These are phyloP conservation scores for Irpex sp. DNA, from an alignment of 1,284 basidiomycete genomes.

Conservation along the genomic window DNA sequence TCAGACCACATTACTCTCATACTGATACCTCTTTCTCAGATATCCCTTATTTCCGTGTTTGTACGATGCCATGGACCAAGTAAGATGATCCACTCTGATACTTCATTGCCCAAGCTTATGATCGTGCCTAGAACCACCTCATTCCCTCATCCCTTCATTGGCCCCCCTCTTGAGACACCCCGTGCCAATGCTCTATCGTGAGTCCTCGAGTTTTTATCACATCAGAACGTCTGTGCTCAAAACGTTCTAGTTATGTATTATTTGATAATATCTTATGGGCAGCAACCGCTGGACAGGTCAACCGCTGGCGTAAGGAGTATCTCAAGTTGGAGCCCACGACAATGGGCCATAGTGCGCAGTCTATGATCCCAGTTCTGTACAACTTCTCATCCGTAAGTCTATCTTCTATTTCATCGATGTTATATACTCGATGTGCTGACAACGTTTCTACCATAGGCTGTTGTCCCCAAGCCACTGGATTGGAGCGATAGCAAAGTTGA, in stretches of 20 bases:
- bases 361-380: constrained; percentile 70
- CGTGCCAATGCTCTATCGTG: constrained; percentile 50
- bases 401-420: neutral
- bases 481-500: constrained; percentile 69
- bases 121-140: constrained; percentile 43
- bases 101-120: constrained; percentile 4
- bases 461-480: constrained; percentile 69
- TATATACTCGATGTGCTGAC: neutral
- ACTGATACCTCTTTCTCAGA: constrained; percentile 20
- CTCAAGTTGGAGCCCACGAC: constrained; percentile 55
- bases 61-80: constrained; percentile 72
- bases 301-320: constrained; percentile 60
- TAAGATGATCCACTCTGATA: constrained; percentile 15
- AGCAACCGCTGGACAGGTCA: constrained; percentile 68
- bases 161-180: constrained; percentile 46
- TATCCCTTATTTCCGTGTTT: constrained; percentile 65
- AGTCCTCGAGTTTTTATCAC: constrained; percentile 17
- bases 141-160: constrained; percentile 62
- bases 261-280: constrained; percentile 79
- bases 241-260: constrained; percentile 43
- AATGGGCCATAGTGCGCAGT: constrained; percentile 60
- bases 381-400: constrained; percentile 42
- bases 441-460: constrained; percentile 29
- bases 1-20: neutral
- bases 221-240: neutral